Conservation (phyloP, 2,329 filamentous ascomycete genomes). For the Lomentospora prolificans region DNA sequence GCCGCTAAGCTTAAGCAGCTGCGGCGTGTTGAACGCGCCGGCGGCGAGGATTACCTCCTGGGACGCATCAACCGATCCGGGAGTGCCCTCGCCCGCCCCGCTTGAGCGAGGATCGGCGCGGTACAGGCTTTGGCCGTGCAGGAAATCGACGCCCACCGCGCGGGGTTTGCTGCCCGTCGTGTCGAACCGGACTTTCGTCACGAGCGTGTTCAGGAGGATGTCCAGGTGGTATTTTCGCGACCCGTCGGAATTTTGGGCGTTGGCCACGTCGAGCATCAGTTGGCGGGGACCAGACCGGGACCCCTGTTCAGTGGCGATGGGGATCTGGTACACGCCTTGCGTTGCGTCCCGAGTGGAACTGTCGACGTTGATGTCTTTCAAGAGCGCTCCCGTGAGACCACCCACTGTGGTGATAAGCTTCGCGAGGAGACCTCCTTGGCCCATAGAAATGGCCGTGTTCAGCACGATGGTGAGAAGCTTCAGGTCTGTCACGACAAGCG, state of each 20-base stretch:
- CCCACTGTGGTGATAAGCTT: constrained; percentile 21
- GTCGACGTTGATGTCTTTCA: constrained; percentile 40
- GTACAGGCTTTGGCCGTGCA: constrained; percentile 36
- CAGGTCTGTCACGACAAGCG: constrained; percentile 38
- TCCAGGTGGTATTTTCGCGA: constrained; percentile 46
- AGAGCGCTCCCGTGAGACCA: constrained; percentile 32
- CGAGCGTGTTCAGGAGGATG: constrained; percentile 36
- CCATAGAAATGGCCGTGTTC: background rate
- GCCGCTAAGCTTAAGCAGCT: constrained; percentile 42
- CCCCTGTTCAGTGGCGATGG: constrained; percentile 36
- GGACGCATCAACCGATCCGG: constrained; percentile 26
- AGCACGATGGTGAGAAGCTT: constrained; percentile 41
- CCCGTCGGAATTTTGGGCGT: constrained; percentile 37
- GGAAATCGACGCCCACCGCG: constrained; percentile 39
- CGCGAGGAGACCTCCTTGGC: background rate
- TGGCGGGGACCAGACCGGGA: constrained; percentile 43
- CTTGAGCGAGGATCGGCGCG: constrained; percentile 29
- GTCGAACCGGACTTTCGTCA: constrained; percentile 35
- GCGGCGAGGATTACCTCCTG: constrained; percentile 40
- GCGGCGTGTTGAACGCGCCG: constrained; percentile 43
- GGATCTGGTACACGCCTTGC: constrained; percentile 43
- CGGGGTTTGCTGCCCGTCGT: constrained; percentile 24
- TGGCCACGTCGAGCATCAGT: constrained; percentile 39
- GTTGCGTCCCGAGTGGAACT: constrained; percentile 30
- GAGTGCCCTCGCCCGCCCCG: constrained; percentile 18